Base-by-base conservation (phyloP, 768 basidiomycete species). In the Auricularia sp. region DNA sequence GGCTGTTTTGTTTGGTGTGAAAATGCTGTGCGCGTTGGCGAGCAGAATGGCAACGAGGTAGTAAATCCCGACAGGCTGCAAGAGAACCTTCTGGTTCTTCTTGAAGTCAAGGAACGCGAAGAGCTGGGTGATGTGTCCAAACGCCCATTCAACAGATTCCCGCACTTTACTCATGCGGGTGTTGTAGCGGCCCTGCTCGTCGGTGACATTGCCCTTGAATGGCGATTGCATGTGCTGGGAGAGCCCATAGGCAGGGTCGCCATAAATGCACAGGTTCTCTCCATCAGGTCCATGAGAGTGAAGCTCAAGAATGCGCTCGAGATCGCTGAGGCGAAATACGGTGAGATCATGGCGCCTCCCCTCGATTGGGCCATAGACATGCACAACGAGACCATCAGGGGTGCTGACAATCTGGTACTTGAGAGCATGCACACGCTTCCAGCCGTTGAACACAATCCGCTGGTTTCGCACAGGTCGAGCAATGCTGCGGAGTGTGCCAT, bases 11-110 rank as follows among this genome's bases (percentile, higher is more conserved):
- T 42, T 42, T 7, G 39, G 39, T 14, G 8, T 7, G 13, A 42
- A 42, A 8, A 42, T 42, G 39, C 39, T 24, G 77, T 78, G 65
- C 82, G 82, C 67, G 72, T 79, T 64, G 81, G 81, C 0, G 76
- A 77, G 7, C 66, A 75, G 47, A 1, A 73, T 69, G 34, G 64
- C 70, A 47, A 72, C 65, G 29, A 66, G 65, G 62, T 75, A 76
- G 45, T 71, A 75, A 0, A 36, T 24, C 8, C 72, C 73, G 56
- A 74, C 67, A 18, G 70, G 71, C 3, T 68, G 71, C 0, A 10
- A 11, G 45, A 56, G 71, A 2, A 75, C 21, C 10, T 65, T 42
- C 33, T 67, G 59, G 39, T 71, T 71, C 68, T 71, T 69, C 33
- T 67, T 47, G 8, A 67, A 67, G 61, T 72, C 69, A 0, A 75